Evolutionary conservation across 345 rosid species (phyloP).

Genomic region (Anacardium occidentale): DNA sequence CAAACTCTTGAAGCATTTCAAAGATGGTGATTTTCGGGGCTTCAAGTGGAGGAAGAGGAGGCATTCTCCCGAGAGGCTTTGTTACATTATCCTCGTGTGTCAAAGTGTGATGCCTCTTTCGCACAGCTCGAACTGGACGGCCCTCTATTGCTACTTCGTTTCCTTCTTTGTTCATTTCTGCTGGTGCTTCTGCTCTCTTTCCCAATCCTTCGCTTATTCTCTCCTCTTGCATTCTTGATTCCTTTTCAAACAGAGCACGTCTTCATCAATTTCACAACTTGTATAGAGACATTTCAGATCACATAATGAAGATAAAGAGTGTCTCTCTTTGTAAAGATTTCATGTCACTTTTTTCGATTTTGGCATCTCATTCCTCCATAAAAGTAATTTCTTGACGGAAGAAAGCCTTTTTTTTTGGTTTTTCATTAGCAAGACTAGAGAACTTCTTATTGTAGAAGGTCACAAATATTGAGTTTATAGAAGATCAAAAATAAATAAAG

Average conservation of each 20-base stretch:
- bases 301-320: too few relatives aligned
- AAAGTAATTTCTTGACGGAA: too few relatives aligned
- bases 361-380: too few relatives aligned
- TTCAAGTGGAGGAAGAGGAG: slow-evolving; percentile 31
- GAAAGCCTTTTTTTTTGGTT: too few relatives aligned
- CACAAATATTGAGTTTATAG: too few relatives aligned
- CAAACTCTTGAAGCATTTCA: slow-evolving; percentile 51
- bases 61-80: slow-evolving; percentile 32
- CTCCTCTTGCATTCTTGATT: slow-evolving; percentile 31
- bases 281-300: neutral
- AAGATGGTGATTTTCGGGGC: slow-evolving; percentile 40
- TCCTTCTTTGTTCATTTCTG: slow-evolving; percentile 25
- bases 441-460: too few relatives aligned
- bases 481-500: too few relatives aligned
- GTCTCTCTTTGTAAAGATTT: too few relatives aligned
- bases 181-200: slow-evolving; percentile 31
- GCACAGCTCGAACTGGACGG: slow-evolving; percentile 38
- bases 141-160: slow-evolving; percentile 12
- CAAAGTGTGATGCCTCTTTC: slow-evolving; percentile 65
- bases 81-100: slow-evolving; percentile 32
- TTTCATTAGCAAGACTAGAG: too few relatives aligned
- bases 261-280: neutral
- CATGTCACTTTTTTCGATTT: too few relatives aligned
- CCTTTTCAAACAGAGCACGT: slow-evolving; percentile 20
- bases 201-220: slow-evolving; percentile 24